phyloP scores from a whole-genome alignment of 345 rosid species.

The Syzygium aqueum region DNA sequence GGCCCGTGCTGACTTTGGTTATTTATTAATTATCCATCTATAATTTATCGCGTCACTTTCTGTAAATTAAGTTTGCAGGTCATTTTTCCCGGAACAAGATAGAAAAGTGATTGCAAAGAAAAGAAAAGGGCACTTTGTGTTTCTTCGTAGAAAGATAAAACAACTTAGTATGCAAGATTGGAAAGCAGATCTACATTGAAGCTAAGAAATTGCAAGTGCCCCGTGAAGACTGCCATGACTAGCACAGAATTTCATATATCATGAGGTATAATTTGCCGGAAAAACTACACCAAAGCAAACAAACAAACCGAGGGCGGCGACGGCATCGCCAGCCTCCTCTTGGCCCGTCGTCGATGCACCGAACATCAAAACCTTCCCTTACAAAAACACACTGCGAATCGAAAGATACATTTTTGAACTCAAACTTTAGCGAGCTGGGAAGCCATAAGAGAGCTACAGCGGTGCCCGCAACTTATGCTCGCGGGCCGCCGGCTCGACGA shows the following conservation, averaged over 20 bases:
- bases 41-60: too few relatives aligned
- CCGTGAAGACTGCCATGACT: fast-evolving
- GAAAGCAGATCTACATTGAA: fast-evolving
- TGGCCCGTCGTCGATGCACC: background rate
- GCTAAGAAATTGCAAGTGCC: background rate
- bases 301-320: background rate
- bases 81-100: too few relatives aligned
- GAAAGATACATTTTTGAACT: background rate
- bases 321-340: background rate
- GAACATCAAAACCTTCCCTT: background rate
- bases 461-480: background rate
- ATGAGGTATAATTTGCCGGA: fast-evolving
- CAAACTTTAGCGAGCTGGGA: background rate
- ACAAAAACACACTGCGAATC: background rate
- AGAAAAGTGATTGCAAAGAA: too few relatives aligned
- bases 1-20: too few relatives aligned
- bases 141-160: too few relatives aligned
- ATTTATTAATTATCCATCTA: too few relatives aligned
- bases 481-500: slow-evolving; percentile 3
- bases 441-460: background rate
- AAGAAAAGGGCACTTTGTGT: too few relatives aligned
- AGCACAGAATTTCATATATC: background rate
- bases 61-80: too few relatives aligned
- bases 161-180: background rate
- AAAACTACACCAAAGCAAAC: background rate